Base-by-base conservation (phyloP, 768 basidiomycete genomes). In the Serpula lacrymans region DNA sequence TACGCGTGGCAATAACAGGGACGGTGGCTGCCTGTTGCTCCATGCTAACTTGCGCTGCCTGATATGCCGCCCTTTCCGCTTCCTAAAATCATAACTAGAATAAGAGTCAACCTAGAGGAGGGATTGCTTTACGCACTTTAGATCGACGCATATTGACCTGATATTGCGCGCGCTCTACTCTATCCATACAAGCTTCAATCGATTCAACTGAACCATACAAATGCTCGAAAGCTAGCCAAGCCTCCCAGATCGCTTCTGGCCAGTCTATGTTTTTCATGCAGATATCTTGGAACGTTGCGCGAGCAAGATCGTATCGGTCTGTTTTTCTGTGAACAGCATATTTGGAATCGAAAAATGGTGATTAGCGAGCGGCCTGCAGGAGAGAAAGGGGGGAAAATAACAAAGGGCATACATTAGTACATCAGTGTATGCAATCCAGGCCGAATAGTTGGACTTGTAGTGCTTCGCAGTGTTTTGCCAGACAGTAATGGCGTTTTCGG, bases 231-330 rank as follows among this genome's bases (percentile, higher is more conserved):
- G 73, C 64, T 13, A 83, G 54, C 88, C 90, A 95, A 1, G 88
- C 84, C 41, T 93, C 89, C 82, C 89, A 95, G 6, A 98, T 68
- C 8, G 84, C 86, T 60, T 99, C 95, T 0, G 96, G 93, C 85
- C 93, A 98, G 61, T 99, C 95, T 27, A 98, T 52, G 36, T 83
- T 78, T 57, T 85, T 86, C 31, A 70, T 67, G 21, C 80, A 75
- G 4, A 87, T 69, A 44, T 82, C 79, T 29, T 67, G 62, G 58
- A 89, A 95, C 6, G 79, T 65, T 17, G 72, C 67, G 28, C 91
- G 79, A 3, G 85, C 86, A 33, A 75, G 65, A 12, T 79, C 72
- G 37, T 78, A 65, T 48, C 67, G 68, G 43, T 73, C 69, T 25
- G 72, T 62, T 56, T 77, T 77, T 49, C 80, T 81, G 49, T 17